These are phyloP conservation scores for Xylariomycetidae sp. DNA, from an alignment of 2,329 filamentous ascomycete genomes.

Conservation along the genomic window DNA sequence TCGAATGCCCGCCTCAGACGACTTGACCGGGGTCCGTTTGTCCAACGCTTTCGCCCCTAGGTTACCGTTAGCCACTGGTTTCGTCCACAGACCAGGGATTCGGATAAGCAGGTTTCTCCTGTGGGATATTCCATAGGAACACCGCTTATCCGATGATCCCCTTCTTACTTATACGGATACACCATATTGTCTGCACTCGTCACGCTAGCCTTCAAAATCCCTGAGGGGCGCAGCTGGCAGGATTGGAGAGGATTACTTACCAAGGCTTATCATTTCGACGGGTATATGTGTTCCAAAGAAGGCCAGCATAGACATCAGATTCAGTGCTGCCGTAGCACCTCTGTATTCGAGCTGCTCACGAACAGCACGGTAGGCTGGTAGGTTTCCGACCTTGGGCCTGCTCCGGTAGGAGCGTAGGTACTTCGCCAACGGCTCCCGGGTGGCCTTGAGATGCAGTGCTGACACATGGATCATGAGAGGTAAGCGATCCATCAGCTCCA, in stretches of 20 bases:
- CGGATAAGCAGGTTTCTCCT: too few relatives aligned
- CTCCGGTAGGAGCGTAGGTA: conserved; percentile 55
- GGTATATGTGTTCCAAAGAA: conserved; percentile 64
- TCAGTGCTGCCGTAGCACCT: conserved; percentile 51
- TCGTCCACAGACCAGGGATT: too few relatives aligned
- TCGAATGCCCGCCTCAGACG: conserved; percentile 32
- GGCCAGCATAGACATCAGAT: conserved; percentile 59
- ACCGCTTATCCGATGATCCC: too few relatives aligned
- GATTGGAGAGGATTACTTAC: conserved; percentile 25
- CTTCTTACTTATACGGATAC: too few relatives aligned
- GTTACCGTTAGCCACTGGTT: conserved; percentile 8
- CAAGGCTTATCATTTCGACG: conserved; percentile 59
- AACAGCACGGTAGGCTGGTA: conserved; percentile 44
- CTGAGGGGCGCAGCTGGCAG: too few relatives aligned
- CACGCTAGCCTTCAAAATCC: too few relatives aligned
- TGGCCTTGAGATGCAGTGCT: conserved; percentile 56
- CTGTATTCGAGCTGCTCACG: conserved; percentile 43
- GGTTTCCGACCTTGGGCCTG: conserved; percentile 47
- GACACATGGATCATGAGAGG: conserved; percentile 66
- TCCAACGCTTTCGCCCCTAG: conserved; percentile 41
- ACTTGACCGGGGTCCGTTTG: conserved; percentile 41
- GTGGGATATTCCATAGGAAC: too few relatives aligned
- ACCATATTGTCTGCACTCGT: too few relatives aligned
- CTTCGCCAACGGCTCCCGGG: conserved; percentile 55
- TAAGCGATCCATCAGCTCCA: conserved; percentile 58